A percentile compares a stretch with the other conserved stretches of the same genome.
phyloP scores from a whole-genome alignment of 2,329 filamentous ascomycete species.

The Pseudogymnoascus sp. region DNA sequence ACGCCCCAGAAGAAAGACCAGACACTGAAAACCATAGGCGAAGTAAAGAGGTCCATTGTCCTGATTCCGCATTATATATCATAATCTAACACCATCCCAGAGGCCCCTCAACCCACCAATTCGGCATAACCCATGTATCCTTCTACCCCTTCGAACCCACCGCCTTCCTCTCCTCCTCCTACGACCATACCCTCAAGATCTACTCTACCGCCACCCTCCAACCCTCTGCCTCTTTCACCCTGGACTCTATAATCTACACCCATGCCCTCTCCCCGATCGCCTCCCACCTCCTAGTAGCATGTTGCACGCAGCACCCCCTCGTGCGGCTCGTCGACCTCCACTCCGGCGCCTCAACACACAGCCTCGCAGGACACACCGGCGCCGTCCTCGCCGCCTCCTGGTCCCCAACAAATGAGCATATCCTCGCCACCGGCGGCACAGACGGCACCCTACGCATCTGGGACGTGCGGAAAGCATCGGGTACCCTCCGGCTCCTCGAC shows the following conservation, averaged over 20 bases:
- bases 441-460: slow-evolving; percentile 80
- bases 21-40: slow-evolving; percentile 47
- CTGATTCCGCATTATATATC: slow-evolving; percentile 13
- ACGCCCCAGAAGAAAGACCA: slow-evolving; percentile 37
- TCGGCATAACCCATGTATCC: slow-evolving; percentile 66
- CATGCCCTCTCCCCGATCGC: slow-evolving; percentile 71
- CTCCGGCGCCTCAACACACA: slow-evolving; percentile 68
- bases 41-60: slow-evolving; percentile 35
- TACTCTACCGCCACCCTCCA: slow-evolving; percentile 59
- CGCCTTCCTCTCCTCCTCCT: slow-evolving; percentile 69
- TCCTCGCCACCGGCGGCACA: slow-evolving; percentile 75
- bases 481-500: slow-evolving; percentile 69
- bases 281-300: slow-evolving; percentile 71
- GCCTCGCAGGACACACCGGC: slow-evolving; percentile 59
- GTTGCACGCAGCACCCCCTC: slow-evolving; percentile 76
- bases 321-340: slow-evolving; percentile 81
- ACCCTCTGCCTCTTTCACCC: slow-evolving; percentile 57
- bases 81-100: slow-evolving; percentile 24
- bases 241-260: slow-evolving; percentile 63
- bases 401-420: slow-evolving; percentile 72
- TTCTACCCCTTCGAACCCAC: slow-evolving; percentile 74
- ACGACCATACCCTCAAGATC: slow-evolving; percentile 68
- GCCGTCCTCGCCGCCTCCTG: slow-evolving; percentile 65
- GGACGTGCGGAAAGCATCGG: slow-evolving; percentile 75
- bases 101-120: slow-evolving; percentile 45